Evolutionary conservation across 331 rosid species (phyloP), one percentile per base, ranked within the genome.

Genomic region (Rhamnella rubrinervis): DNA sequence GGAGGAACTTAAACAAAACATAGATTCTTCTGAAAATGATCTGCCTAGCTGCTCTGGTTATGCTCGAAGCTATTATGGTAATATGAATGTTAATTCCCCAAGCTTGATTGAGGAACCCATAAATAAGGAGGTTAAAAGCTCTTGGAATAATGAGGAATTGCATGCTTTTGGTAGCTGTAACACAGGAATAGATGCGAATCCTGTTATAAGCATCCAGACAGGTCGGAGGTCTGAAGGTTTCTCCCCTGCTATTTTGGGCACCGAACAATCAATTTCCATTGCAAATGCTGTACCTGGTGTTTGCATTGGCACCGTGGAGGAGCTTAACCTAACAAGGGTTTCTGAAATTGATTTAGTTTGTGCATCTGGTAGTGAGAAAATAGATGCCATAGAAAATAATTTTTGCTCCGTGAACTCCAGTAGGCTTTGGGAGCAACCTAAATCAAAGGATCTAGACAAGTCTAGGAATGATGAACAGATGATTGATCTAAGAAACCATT

Each of bases 181-280:
- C 64, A 52, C 60, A 39, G 85, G 74, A 61, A 59, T 75, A 40
- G 88, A 60, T 60, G 71, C 50, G 23, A 74, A 63, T 66, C 26
- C 77, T 65, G 46, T 53, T 74, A 62, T 63, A 67, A 55, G 66
- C 76, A 70, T 77, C 1, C 60, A 55, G 71, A 70, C 49, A 44
- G 70, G 68, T 41, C 12, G 70, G 55, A 82, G 83, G 73, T 82
- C 78, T 67, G 86, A 78, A 61, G 84, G 81, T 61, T 72, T 70
- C 62, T 66, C 84, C 35, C n/a, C 20, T 70, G 52, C 41, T 74
- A 35, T 21, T 71, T 18, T 68, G 23, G 76, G 58, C 52, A 59
- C 51, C 17, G 55, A 39, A 17, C 80, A 66, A 59, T 47, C 71
- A 60, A 38, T 52, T 65, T 46, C 59, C 12, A 56, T 66, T 21